Percentiles rank a stretch among this genome's conserved stretches.
These are phyloP conservation scores for Neofusicoccum laricinum DNA, from an alignment of 2,329 filamentous ascomycete species.

Conservation along the genomic window DNA sequence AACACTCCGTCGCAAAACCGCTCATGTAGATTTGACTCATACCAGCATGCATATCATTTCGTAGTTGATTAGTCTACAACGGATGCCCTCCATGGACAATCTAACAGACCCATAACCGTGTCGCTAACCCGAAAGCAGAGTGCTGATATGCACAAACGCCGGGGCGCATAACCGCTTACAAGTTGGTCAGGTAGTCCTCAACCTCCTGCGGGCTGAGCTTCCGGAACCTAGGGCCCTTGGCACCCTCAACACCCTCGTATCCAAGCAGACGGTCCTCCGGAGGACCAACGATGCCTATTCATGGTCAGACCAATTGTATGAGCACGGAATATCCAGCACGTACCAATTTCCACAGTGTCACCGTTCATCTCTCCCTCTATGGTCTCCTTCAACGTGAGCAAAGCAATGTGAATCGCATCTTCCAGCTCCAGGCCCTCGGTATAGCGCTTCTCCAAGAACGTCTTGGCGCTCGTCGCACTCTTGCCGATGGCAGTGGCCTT, in stretches of 20 bases:
- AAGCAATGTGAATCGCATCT: slow-evolving; percentile 96
- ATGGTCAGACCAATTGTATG: slow-evolving; percentile 23
- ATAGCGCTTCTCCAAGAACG: slow-evolving; percentile 98
- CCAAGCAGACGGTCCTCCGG: slow-evolving; percentile 91
- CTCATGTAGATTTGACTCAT: neutral
- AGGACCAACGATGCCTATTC: slow-evolving; percentile 85
- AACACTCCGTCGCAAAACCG: too few species aligned
- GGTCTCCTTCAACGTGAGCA: slow-evolving; percentile 96
- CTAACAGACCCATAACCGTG: slow-evolving; percentile 5
- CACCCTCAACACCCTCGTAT: slow-evolving; percentile 83
- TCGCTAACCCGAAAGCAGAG: slow-evolving; percentile 13
- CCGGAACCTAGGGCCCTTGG: slow-evolving; percentile 81
- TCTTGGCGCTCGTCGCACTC: slow-evolving; percentile 97
- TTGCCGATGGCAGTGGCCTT: slow-evolving; percentile 99
- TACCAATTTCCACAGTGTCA: slow-evolving; percentile 96
- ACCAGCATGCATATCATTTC: slow-evolving; percentile 13
- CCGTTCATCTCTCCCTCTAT: slow-evolving; percentile 99
- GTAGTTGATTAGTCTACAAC: slow-evolving; percentile 16
- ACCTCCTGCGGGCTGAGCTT: slow-evolving; percentile 97
- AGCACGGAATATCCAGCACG: slow-evolving; percentile 28
- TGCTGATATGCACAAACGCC: slow-evolving; percentile 14
- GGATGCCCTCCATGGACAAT: neutral
- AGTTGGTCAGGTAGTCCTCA: slow-evolving; percentile 98
- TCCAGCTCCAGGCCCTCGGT: slow-evolving; percentile 95
- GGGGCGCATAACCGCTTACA: slow-evolving; percentile 50